Base-by-base conservation (phyloP, 805 yeast genomes). In the Candida arabinofermentans region DNA sequence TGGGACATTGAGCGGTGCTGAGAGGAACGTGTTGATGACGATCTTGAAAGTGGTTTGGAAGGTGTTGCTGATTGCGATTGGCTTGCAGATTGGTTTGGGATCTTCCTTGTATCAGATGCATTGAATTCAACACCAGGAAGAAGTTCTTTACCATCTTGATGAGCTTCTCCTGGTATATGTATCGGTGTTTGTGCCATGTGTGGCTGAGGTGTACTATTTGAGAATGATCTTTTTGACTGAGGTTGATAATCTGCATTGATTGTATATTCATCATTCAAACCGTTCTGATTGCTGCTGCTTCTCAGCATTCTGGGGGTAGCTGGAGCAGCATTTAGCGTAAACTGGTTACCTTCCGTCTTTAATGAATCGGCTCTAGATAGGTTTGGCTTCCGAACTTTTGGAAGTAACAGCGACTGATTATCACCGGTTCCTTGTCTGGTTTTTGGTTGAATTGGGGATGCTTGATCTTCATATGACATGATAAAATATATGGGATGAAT, bases 231-330 rank as follows among this genome's bases (percentile, higher is more conserved):
- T 18, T 50, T 55, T 4, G 59, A 44, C 37, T 51, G 51, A 27
- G 44, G 41, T 9, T 36, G 24, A 32, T 43, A 51, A 19, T 54
- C 55, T 1, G 53, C 51, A 37, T 49, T 52, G 34, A 52, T 43
- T 8, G 51, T 31, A 34, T 53, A 51, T 19, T 58, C 63, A 27
- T 59, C 64, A 8, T 46, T 22, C 16, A 58, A 27, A 31, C 48
- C 46, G 5, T 44, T 43, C 37, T 65, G 39, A 51, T 57, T 49
- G 34, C 79, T 72, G 3, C 75, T 74, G 52, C 76, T 77, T 50
- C 84, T 69, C 36, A 81, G 62, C 86, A 81, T 81, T 50, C 86
- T 64, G 8, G 86, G 85, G 2, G 87, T 81, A 2, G 86, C 86
- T 2, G 84, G 85, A 13, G 63, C 70, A 4, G 71, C 74, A 40